A percentile compares a stretch with the other conserved stretches of the same genome.
phyloP scores from a whole-genome alignment of 2,329 filamentous ascomycete species.

The Clarireedia paspali region DNA sequence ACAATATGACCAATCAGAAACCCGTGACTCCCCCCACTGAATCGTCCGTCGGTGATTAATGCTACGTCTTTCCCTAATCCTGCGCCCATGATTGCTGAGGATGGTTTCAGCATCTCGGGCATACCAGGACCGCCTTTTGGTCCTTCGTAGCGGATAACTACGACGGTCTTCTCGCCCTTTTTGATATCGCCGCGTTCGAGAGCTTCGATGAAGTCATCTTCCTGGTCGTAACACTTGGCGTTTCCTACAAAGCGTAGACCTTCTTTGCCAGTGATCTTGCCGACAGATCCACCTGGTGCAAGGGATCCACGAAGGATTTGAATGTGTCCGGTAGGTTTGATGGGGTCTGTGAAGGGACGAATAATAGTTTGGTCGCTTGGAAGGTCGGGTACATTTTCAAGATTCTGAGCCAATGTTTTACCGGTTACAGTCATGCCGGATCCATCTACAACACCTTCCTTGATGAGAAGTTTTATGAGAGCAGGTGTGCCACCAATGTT shows the following conservation, averaged over 20 bases:
- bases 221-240: slow-evolving; percentile 62
- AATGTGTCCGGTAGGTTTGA: slow-evolving; percentile 65
- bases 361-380: slow-evolving; percentile 64
- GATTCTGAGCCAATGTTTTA: slow-evolving; percentile 49
- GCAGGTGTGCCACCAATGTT: slow-evolving; percentile 49
- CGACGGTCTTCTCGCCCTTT: slow-evolving; percentile 69
- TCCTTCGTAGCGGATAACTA: slow-evolving; percentile 68
- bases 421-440: slow-evolving; percentile 54
- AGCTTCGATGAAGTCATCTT: slow-evolving; percentile 61
- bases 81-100: slow-evolving; percentile 65
- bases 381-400: slow-evolving; percentile 53
- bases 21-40: slow-evolving; percentile 51
- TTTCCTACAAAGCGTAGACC: slow-evolving; percentile 60
- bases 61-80: slow-evolving; percentile 63
- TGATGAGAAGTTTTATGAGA: slow-evolving; percentile 49
- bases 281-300: slow-evolving; percentile 62
- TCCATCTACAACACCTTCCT: slow-evolving; percentile 50
- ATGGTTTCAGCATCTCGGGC: slow-evolving; percentile 68
- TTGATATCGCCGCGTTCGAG: slow-evolving; percentile 62
- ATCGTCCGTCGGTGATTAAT: slow-evolving; percentile 63
- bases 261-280: slow-evolving; percentile 73
- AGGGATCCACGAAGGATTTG: slow-evolving; percentile 65
- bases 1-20: slow-evolving; percentile 57
- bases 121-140: slow-evolving; percentile 68
- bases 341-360: slow-evolving; percentile 57